Percentiles rank a stretch among this genome's conserved stretches.
phyloP scores from a whole-genome alignment of 2,329 filamentous ascomycete species.

The Paecilomyces variotii region DNA sequence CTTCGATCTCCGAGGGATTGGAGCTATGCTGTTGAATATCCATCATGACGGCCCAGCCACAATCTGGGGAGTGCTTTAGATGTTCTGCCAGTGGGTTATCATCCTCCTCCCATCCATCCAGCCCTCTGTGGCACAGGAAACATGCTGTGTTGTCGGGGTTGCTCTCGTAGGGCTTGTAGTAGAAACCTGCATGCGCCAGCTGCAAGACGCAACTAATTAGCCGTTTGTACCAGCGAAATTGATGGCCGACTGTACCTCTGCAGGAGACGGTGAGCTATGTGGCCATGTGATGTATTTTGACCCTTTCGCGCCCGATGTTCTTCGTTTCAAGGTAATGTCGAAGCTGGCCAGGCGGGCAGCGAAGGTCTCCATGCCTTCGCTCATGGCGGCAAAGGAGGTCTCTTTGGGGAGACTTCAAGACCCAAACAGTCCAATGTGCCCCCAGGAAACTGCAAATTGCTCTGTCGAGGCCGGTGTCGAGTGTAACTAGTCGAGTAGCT shows the following conservation, averaged over 20 bases:
- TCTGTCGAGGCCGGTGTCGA: background rate
- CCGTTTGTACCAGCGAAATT: conserved; percentile 7
- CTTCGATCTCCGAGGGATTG: conserved; percentile 49
- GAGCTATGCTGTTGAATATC: conserved; percentile 44
- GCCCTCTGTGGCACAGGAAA: conserved; percentile 72
- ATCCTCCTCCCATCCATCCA: conserved; percentile 86
- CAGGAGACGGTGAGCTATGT: conserved; percentile 58
- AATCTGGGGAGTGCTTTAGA: conserved; percentile 69
- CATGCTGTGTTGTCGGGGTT: conserved; percentile 84
- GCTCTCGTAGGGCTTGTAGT: conserved; percentile 66
- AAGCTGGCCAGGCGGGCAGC: conserved; percentile 78
- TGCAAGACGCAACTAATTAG: conserved; percentile 29
- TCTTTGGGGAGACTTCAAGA: background rate
- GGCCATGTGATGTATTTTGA: conserved; percentile 63
- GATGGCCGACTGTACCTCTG: conserved; percentile 46
- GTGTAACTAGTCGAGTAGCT: background rate
- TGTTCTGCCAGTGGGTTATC: conserved; percentile 83
- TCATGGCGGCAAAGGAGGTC: conserved; percentile 10
- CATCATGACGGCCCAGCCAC: conserved; percentile 77
- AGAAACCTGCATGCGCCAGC: conserved; percentile 89
- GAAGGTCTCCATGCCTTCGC: conserved; percentile 50
- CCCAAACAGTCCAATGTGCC: background rate
- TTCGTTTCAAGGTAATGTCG: conserved; percentile 59
- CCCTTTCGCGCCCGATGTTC: conserved; percentile 57
- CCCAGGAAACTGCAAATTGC: background rate